phyloP scores from a whole-genome alignment of 371 early-diverging fungal genomes.

The Actinomortierella wolfii region DNA sequence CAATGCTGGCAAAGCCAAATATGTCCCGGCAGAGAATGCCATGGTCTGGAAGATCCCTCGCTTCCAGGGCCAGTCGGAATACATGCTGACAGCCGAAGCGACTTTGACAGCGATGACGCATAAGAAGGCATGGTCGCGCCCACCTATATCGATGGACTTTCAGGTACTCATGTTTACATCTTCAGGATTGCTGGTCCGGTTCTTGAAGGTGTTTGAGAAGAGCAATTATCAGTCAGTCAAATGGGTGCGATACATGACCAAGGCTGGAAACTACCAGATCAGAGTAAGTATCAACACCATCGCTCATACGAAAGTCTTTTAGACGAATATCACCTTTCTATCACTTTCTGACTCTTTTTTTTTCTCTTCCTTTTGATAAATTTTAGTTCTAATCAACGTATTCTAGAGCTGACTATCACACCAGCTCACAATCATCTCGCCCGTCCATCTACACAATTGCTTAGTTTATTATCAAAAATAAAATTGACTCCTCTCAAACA shows the following conservation, averaged over 20 bases:
- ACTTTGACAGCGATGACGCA: slow-evolving; percentile 74
- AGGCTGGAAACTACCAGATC: slow-evolving; percentile 88
- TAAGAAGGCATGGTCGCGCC: slow-evolving; percentile 86
- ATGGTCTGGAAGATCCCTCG: slow-evolving; percentile 89
- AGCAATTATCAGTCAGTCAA: slow-evolving; percentile 88
- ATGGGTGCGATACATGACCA: slow-evolving; percentile 95
- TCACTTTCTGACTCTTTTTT: too few species aligned
- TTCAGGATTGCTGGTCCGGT: slow-evolving; percentile 86
- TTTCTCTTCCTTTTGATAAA: too few species aligned
- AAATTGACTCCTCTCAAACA: too few species aligned
- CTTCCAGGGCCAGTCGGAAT: slow-evolving; percentile 86
- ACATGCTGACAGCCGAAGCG: slow-evolving; percentile 73
- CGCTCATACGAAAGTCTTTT: too few species aligned
- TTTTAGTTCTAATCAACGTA: too few species aligned
- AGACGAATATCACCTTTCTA: too few species aligned
- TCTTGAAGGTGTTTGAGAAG: slow-evolving; percentile 92
- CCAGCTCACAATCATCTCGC: too few species aligned
- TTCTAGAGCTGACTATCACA: too few species aligned
- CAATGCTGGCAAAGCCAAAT: slow-evolving; percentile 84
- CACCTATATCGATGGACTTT: slow-evolving; percentile 91
- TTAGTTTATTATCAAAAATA: too few species aligned
- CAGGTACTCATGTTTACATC: slow-evolving; percentile 91
- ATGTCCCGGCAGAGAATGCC: slow-evolving; percentile 82
- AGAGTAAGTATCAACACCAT: slow-evolving; percentile 71
- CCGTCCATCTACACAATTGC: too few species aligned